Evolutionary conservation across 176 grass and related monocot genomes (phyloP).

Genomic region (Oryza punctata): DNA sequence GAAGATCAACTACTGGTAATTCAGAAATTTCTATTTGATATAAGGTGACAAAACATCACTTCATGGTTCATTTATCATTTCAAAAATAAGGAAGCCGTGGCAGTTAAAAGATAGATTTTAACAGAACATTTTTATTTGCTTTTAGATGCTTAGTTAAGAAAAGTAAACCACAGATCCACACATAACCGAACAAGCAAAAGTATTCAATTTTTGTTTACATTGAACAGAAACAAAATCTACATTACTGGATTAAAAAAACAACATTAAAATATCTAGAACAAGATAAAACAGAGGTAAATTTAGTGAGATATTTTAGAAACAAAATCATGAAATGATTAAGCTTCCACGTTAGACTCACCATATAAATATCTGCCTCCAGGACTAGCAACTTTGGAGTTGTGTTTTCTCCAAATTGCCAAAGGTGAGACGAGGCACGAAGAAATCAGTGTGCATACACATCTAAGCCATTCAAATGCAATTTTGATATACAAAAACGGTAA

Average conservation of each 20-base stretch:
- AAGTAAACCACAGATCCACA: not conserved
- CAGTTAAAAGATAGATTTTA: not conserved
- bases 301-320: slow-evolving; percentile 42
- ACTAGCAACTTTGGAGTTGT: slow-evolving; percentile 40
- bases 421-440: slow-evolving; percentile 34
- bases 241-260: not conserved
- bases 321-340: slow-evolving; percentile 25
- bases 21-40: not conserved
- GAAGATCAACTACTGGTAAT: not conserved
- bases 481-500: not conserved
- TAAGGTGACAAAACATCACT: not conserved
- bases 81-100: not conserved
- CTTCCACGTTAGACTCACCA: slow-evolving; percentile 41
- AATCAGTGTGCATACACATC: not conserved
- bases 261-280: not conserved
- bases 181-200: not conserved
- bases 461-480: not conserved
- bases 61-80: not conserved
- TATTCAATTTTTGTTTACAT: not conserved
- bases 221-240: not conserved
- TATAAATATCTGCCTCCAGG: slow-evolving; percentile 43
- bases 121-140: not conserved
- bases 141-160: not conserved
- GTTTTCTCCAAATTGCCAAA: slow-evolving; percentile 38
- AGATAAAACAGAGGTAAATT: not conserved